These are phyloP conservation scores for Plasmodium billcollinsi DNA, from an alignment of 169 alveolate genomes.

Conservation along the genomic window DNA sequence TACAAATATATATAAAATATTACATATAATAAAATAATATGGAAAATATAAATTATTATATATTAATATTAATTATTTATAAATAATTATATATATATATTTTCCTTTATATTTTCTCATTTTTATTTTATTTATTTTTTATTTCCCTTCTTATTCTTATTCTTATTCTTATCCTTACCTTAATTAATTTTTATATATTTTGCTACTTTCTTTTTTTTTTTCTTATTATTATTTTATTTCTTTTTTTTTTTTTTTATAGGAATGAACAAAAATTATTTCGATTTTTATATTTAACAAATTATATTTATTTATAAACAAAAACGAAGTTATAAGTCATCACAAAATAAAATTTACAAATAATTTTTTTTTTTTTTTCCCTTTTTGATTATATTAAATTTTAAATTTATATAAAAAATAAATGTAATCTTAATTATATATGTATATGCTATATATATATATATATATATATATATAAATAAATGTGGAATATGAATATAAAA, in stretches of 20 bases:
- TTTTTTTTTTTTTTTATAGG: neutral
- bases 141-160: neutral
- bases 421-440: no score
- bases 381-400: no score
- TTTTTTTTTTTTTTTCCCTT: no score
- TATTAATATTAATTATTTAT: neutral
- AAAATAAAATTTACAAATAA: no score
- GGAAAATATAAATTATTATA: neutral
- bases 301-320: no score
- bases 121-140: neutral
- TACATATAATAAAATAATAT: neutral
- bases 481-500: no score
- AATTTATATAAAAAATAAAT: no score
- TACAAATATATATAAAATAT: neutral
- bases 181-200: neutral
- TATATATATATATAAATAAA: no score
- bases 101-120: slow-evolving; percentile 1
- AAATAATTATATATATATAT: slow-evolving; percentile 2
- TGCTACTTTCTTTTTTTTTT: slow-evolving; percentile 12
- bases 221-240: neutral
- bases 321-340: no score
- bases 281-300: no score
- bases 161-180: neutral
- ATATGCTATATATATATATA: no score
- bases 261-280: no score